Conservation (phyloP, 768 basidiomycete genomes). For the Panellus pusillus region DNA sequence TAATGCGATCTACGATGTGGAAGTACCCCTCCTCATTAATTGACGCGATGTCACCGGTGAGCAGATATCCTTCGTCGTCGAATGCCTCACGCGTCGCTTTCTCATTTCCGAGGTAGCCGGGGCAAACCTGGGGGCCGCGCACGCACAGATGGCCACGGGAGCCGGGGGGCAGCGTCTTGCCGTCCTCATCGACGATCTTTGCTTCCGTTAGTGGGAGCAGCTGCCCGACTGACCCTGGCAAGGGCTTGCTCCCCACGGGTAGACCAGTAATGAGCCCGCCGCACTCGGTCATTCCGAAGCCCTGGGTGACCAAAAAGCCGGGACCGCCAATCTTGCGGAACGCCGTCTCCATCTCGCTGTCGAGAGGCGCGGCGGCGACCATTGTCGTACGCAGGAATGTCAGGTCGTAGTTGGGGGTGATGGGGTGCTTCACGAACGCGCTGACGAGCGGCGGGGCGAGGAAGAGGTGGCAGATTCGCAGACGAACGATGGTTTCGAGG, state of each 20-base stretch:
- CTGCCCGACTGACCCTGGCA: background rate
- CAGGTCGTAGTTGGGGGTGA: background rate
- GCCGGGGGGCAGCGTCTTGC: background rate
- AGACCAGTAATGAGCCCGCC: slow-evolving; percentile 1
- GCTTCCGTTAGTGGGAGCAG: background rate
- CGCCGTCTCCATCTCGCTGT: background rate
- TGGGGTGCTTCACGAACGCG: slow-evolving; percentile 2
- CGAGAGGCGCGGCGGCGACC: slow-evolving; percentile 1
- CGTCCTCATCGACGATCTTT: background rate
- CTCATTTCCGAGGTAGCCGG: slow-evolving; percentile 1
- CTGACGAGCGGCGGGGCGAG: slow-evolving; percentile 2
- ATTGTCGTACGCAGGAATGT: background rate
- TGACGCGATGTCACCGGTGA: slow-evolving; percentile 2
- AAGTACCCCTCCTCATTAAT: background rate
- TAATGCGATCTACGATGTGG: background rate
- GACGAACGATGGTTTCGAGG: background rate
- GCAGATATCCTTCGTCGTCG: background rate
- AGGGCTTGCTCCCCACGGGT: background rate
- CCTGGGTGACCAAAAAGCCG: background rate
- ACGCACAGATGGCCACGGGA: slow-evolving; percentile 3
- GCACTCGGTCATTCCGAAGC: slow-evolving; percentile 6
- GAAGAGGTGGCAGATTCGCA: background rate
- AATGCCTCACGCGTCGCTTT: background rate
- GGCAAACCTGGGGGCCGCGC: slow-evolving; percentile 1
- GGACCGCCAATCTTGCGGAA: background rate